These are phyloP conservation scores for Fomitopsis serialis DNA, from an alignment of 768 basidiomycete genomes.

Conservation along the genomic window DNA sequence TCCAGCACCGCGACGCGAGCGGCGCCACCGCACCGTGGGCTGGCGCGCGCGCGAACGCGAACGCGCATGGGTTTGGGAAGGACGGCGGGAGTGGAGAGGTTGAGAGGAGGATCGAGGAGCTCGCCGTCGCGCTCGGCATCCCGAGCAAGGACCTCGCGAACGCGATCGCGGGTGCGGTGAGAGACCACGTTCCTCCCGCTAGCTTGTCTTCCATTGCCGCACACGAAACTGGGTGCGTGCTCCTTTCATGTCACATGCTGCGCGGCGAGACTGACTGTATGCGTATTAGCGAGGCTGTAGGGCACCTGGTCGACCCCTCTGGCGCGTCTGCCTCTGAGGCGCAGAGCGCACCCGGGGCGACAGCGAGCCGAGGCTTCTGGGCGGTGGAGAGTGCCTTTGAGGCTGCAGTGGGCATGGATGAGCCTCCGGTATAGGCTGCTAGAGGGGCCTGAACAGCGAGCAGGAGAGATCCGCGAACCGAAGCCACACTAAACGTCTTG, in stretches of 20 bases:
- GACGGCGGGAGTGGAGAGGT: slow-evolving; percentile 26
- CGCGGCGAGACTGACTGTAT: not conserved
- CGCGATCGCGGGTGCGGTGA: slow-evolving; percentile 58
- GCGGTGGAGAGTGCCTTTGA: slow-evolving; percentile 16
- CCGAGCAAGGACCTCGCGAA: slow-evolving; percentile 53
- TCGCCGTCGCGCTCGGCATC: slow-evolving; percentile 61
- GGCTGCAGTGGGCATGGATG: slow-evolving; percentile 21
- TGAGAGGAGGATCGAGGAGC: slow-evolving; percentile 51
- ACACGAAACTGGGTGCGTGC: slow-evolving; percentile 34
- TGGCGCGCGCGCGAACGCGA: slow-evolving; percentile 3
- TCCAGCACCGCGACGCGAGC: not conserved
- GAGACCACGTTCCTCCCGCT: slow-evolving; percentile 53
- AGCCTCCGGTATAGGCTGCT: slow-evolving; percentile 18
- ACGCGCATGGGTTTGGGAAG: slow-evolving; percentile 4
- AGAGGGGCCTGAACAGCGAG: not conserved
- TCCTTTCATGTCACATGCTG: not conserved
- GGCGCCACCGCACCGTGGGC: slow-evolving; percentile 5
- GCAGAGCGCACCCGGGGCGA: slow-evolving; percentile 2
- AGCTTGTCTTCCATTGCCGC: slow-evolving; percentile 51
- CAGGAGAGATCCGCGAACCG: not conserved
- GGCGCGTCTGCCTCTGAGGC: slow-evolving; percentile 10
- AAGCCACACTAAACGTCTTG: not conserved
- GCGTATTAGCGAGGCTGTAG: slow-evolving; percentile 13
- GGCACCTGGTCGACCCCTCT: slow-evolving; percentile 19
- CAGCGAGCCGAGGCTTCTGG: slow-evolving; percentile 7